Conservation (phyloP, 1,284 basidiomycete genomes). For the Lentinula novae-zelandiae region DNA sequence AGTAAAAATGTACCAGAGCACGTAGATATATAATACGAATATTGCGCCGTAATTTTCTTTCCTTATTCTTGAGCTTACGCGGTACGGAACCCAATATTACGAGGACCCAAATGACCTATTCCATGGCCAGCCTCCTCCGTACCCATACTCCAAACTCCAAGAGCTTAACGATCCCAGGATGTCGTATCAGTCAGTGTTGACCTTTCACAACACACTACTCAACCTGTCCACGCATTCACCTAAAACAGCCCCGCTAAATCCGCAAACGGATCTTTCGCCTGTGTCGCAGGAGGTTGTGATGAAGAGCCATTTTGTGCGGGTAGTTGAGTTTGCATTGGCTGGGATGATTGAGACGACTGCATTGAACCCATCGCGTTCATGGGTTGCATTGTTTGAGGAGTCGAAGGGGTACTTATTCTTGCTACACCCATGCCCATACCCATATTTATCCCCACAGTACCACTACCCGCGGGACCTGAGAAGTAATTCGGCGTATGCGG, state of each 20-base stretch:
- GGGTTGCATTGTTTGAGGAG: neutral
- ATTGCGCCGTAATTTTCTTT: neutral
- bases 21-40: neutral
- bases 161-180: too few species aligned
- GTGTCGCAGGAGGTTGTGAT: neutral
- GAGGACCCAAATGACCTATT: too few species aligned
- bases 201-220: too few species aligned
- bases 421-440: conserved; percentile 8
- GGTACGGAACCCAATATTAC: too few species aligned
- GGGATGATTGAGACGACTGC: conserved; percentile 16
- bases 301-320: too few species aligned
- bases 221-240: too few species aligned
- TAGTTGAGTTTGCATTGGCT: neutral
- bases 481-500: conserved; percentile 1
- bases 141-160: too few species aligned
- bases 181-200: too few species aligned
- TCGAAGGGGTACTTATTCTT: neutral
- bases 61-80: neutral
- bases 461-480: neutral
- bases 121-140: too few species aligned
- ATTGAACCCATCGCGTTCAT: neutral
- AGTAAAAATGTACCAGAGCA: neutral
- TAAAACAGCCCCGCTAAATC: conserved; percentile 75
- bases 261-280: conserved; percentile 72
- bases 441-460: neutral